A percentile compares a stretch with the other conserved stretches of the same genome.
phyloP scores from a whole-genome alignment of 2,329 filamentous ascomycete genomes.

The Myriosclerotinia duriaeana region DNA sequence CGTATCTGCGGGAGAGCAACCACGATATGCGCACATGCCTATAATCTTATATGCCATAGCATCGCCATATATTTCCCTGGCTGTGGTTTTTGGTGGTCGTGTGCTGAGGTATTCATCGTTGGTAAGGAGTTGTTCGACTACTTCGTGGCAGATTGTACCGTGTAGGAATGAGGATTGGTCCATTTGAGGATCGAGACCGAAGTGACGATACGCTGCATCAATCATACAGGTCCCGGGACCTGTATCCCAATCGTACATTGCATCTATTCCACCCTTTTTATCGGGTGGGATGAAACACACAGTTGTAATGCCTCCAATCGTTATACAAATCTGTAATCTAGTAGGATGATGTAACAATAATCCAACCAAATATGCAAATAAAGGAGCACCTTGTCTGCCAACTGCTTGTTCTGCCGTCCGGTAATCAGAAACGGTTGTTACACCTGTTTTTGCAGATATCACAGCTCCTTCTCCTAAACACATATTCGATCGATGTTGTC shows the following conservation, averaged over 20 bases:
- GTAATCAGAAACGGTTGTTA: slow-evolving; percentile 41
- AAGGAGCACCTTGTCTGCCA: slow-evolving; percentile 40
- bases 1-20: slow-evolving; percentile 37
- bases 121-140: slow-evolving; percentile 38
- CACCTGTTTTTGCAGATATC: slow-evolving; percentile 41
- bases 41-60: slow-evolving; percentile 38
- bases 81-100: slow-evolving; percentile 40
- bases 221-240: slow-evolving; percentile 40
- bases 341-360: slow-evolving; percentile 40
- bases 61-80: slow-evolving; percentile 40
- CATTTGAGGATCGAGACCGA: slow-evolving; percentile 37
- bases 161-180: slow-evolving; percentile 33
- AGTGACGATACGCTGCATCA: slow-evolving; percentile 38
- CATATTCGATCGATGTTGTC: slow-evolving; percentile 40
- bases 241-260: slow-evolving; percentile 42
- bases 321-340: slow-evolving; percentile 39
- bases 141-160: slow-evolving; percentile 39
- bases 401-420: slow-evolving; percentile 41
- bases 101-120: slow-evolving; percentile 36
- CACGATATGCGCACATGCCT: slow-evolving; percentile 34
- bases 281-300: slow-evolving; percentile 40
- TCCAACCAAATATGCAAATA: slow-evolving; percentile 39
- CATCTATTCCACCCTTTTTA: slow-evolving; percentile 39
- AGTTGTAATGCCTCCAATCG: slow-evolving; percentile 39
- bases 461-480: slow-evolving; percentile 41